A percentile compares a stretch with the other conserved stretches of the same genome.
Conservation (phyloP, 179 eudicot genomes). For the Drosera spatulata region DNA sequence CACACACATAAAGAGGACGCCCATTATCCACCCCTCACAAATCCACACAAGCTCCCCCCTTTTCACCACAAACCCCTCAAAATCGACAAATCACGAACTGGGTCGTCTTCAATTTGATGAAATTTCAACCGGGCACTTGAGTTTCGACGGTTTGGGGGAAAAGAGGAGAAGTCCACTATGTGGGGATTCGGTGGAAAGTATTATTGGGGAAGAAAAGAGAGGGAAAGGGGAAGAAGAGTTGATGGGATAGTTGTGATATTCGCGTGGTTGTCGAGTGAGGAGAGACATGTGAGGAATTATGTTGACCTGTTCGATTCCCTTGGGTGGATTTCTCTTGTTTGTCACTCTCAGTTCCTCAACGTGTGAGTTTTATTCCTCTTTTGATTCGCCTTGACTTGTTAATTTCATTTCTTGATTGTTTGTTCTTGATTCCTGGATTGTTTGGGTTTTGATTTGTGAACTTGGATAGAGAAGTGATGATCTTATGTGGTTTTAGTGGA, state of each 20-base stretch:
- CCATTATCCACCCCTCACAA: too few species aligned
- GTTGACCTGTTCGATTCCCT: slow-evolving; percentile 68
- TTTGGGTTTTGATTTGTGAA: background rate
- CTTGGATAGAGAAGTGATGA: too few species aligned
- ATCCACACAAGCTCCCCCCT: too few species aligned
- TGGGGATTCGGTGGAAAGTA: slow-evolving; percentile 92
- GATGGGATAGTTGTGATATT: slow-evolving; percentile 78
- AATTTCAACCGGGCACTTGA: background rate
- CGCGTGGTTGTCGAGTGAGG: slow-evolving; percentile 98
- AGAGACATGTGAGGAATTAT: slow-evolving; percentile 68
- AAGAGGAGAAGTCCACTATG: slow-evolving; percentile 22
- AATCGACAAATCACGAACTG: too few species aligned
- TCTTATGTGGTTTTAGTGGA: too few species aligned
- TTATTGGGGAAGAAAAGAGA: slow-evolving; percentile 75
- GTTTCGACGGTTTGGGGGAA: background rate
- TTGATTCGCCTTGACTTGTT: background rate
- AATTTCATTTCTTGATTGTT: background rate
- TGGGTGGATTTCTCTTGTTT: slow-evolving; percentile 91
- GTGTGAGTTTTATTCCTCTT: slow-evolving; percentile 31
- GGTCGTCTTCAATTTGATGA: too few species aligned
- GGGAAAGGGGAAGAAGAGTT: slow-evolving; percentile 13
- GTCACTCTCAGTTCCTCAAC: slow-evolving; percentile 91
- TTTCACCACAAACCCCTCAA: too few species aligned
- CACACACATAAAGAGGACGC: too few species aligned
- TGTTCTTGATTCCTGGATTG: background rate